phyloP scores from a whole-genome alignment of 371 early-diverging fungal species.

The Encephalitozoon hellem region DNA sequence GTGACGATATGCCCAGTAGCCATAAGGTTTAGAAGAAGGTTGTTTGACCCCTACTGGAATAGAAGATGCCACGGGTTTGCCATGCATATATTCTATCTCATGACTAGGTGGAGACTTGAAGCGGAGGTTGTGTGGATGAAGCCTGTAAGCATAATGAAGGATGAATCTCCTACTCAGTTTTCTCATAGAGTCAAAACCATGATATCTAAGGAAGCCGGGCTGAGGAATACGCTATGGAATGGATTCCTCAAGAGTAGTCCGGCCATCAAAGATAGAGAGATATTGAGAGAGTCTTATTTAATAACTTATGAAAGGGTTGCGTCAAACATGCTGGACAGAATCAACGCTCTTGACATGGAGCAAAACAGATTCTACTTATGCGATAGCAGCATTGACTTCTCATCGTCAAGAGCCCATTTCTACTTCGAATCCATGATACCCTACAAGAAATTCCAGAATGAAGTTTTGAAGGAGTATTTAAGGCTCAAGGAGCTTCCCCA shows the following conservation, averaged over 20 bases:
- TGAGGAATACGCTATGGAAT: conserved; percentile 65
- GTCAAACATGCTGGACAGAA: not conserved
- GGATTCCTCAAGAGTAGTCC: conserved; percentile 64
- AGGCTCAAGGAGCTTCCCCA: conserved; percentile 12
- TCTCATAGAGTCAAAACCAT: conserved; percentile 63
- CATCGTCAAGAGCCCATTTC: not conserved
- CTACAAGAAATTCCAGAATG: conserved; percentile 28
- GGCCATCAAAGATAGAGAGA: conserved; percentile 59
- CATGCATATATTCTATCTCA: conserved; percentile 65
- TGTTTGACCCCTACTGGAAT: conserved; percentile 69
- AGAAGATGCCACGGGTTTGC: conserved; percentile 64
- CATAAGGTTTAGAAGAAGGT: conserved; percentile 63
- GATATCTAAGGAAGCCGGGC: conserved; percentile 62
- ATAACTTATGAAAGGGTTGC: conserved; percentile 15
- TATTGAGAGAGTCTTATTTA: conserved; percentile 34
- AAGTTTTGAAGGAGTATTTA: conserved; percentile 36
- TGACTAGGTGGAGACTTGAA: conserved; percentile 65
- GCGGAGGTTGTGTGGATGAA: conserved; percentile 60
- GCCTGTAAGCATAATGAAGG: conserved; percentile 26
- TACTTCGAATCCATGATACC: conserved; percentile 14
- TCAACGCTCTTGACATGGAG: not conserved
- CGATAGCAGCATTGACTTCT: conserved; percentile 7
- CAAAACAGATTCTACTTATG: not conserved
- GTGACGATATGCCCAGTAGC: conserved; percentile 66
- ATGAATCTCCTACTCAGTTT: conserved; percentile 63